These are phyloP conservation scores for Hirsutella thompsonii DNA, from an alignment of 2,329 filamentous ascomycete species.

Conservation along the genomic window DNA sequence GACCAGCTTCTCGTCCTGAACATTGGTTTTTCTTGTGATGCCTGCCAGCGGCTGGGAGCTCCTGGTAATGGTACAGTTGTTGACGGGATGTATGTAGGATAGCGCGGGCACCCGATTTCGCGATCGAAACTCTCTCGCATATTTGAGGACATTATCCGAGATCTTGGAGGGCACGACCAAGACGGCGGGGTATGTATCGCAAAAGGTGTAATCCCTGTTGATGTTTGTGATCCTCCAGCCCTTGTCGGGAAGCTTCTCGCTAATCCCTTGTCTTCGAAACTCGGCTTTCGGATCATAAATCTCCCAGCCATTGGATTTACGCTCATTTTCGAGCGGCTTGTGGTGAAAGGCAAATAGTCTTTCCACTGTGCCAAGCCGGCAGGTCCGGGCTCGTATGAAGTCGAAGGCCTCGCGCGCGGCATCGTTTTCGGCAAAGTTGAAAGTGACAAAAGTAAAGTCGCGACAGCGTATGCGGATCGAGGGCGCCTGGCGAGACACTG, in stretches of 20 bases:
- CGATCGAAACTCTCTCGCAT: conserved; percentile 81
- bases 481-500: conserved; percentile 56
- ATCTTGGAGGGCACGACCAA: conserved; percentile 78
- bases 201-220: conserved; percentile 83
- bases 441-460: conserved; percentile 87
- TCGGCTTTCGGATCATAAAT: conserved; percentile 78
- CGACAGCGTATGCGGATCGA: conserved; percentile 80
- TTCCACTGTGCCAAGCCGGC: conserved; percentile 70
- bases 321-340: conserved; percentile 60
- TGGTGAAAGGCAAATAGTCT: conserved; percentile 88
- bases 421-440: conserved; percentile 68
- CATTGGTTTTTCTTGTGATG: conserved; percentile 74
- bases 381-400: conserved; percentile 68
- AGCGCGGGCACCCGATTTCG: conserved; percentile 77
- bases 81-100: conserved; percentile 90
- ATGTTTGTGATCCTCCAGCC: conserved; percentile 86
- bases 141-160: conserved; percentile 94
- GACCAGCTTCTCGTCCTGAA: conserved; percentile 90
- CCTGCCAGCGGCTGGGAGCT: conserved; percentile 88
- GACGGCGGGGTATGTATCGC: conserved; percentile 79
- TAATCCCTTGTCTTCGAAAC: conserved; percentile 78
- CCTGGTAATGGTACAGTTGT: conserved; percentile 92
- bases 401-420: conserved; percentile 78
- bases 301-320: conserved; percentile 64
- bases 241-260: conserved; percentile 60